Conservation (phyloP, 345 rosid genomes). For the Eucalyptus curtisii region DNA sequence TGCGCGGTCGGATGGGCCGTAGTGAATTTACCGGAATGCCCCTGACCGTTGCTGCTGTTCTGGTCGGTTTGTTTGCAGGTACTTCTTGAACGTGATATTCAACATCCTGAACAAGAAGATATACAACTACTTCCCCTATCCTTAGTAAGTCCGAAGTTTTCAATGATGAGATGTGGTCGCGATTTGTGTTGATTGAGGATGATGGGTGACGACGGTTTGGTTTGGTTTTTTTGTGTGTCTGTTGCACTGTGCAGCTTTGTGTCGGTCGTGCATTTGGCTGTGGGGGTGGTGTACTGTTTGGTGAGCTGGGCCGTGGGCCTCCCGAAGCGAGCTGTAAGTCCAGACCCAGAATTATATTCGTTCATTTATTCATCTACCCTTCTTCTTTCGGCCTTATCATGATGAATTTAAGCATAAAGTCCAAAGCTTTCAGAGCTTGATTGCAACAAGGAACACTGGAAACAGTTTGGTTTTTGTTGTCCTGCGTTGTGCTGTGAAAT, state of each 20-base stretch:
- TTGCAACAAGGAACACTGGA: background rate
- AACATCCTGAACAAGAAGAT: constrained; percentile 98
- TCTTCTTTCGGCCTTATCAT: background rate
- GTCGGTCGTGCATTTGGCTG: constrained; percentile 83
- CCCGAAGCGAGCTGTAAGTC: constrained; percentile 92
- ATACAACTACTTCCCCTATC: constrained; percentile 94
- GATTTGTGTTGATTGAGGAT: background rate
- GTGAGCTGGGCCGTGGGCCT: constrained; percentile 88
- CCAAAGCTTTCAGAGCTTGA: background rate
- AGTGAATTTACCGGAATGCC: background rate
- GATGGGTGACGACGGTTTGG: constrained; percentile 14
- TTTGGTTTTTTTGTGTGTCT: constrained; percentile 75
- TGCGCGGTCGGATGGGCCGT: background rate
- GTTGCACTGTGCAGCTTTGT: constrained; percentile 65
- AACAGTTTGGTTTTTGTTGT: background rate
- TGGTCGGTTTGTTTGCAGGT: constrained; percentile 21
- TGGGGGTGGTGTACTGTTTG: constrained; percentile 90
- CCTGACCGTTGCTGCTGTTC: background rate
- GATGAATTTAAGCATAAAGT: background rate
- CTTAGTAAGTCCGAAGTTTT: constrained; percentile 45
- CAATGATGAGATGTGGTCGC: background rate
- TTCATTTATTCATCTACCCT: background rate
- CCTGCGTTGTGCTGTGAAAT: background rate
- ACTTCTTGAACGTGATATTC: constrained; percentile 91
- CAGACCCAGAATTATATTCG: background rate